These are phyloP conservation scores for Cymbopogon flexuosus DNA, from an alignment of 202 grass and related monocot genomes.

Conservation along the genomic window DNA sequence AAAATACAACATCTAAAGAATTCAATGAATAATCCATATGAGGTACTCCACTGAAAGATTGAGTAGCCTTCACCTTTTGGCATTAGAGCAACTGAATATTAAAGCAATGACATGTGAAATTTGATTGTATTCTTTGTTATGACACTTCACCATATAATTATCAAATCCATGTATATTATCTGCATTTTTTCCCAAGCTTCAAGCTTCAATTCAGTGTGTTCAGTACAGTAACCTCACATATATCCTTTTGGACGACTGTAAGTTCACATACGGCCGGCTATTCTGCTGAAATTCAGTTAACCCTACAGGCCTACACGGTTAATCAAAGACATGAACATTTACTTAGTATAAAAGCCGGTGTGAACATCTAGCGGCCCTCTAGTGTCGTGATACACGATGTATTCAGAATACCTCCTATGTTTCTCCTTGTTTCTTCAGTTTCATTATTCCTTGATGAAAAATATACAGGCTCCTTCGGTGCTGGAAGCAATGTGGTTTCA, in stretches of 20 bases:
- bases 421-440: not conserved
- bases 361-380: constrained; percentile 25
- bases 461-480: constrained; percentile 39
- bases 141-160: not conserved
- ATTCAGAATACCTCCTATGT: not conserved
- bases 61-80: not conserved
- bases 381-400: not conserved
- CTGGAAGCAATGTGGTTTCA: not conserved
- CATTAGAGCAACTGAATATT: not conserved
- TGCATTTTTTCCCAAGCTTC: not conserved
- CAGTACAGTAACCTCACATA: not conserved
- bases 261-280: not conserved
- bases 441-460: not conserved
- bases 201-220: not conserved
- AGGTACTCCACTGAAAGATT: not conserved
- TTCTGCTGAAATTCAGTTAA: not conserved
- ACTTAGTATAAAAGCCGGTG: not conserved
- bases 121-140: not conserved
- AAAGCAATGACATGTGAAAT: not conserved
- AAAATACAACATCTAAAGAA: not conserved
- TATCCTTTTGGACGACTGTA: not conserved
- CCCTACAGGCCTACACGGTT: not conserved
- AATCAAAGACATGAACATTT: not conserved
- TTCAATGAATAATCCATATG: not conserved
- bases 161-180: not conserved